Evolutionary conservation across 495 filamentous ascomycete species (phyloP), one percentile per base, ranked within the genome.

Genomic region (Penicillium steckii): DNA sequence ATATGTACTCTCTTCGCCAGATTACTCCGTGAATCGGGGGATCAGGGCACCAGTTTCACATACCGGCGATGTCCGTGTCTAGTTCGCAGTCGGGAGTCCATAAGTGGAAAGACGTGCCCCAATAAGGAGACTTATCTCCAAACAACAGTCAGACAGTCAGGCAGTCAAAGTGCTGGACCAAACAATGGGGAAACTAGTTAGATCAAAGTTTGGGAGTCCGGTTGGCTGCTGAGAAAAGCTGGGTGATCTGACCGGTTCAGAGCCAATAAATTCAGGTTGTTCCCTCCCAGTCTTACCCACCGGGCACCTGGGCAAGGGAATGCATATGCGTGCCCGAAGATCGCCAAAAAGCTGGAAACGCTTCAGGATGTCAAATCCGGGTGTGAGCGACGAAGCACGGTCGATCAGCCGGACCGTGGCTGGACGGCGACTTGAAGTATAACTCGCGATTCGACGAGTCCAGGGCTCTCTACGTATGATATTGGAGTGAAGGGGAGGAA

Each of bases 331-430:
- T 15, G 10, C 43, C 13, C 18, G 22, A n/a, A 24, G 37, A 51
- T 38, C 47, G 37, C 13, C 37, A 8, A 33, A n/a, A n/a, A n/a
- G n/a, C n/a, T n/a, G n/a, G n/a, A n/a, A n/a, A 24, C 32, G 27
- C 42, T 44, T n/a, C 8, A 26, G 41, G 18, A 48, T 10, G 22
- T 33, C 17, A 48, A 25, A 23, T 44, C 44, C 44, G 26, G 26
- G 27, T 10, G 24, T 2, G 17, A 8, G 23, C 10, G 30, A 26
- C 25, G 51, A 38, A 53, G 40, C 38, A 44, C 44, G 44, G 51
- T 43, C 51, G 51, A 53, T 53, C 51, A 46, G 33, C 43, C 22
- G 26, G 30, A 15, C 5, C 9, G 33, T 37, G 33, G 33, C 33
- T 37, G 33, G 15, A 12, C 15, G 15, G 37, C 15, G 27, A 2